Evolutionary conservation across 306 rosid genomes (phyloP).

Genomic region (Cicer arietinum): DNA sequence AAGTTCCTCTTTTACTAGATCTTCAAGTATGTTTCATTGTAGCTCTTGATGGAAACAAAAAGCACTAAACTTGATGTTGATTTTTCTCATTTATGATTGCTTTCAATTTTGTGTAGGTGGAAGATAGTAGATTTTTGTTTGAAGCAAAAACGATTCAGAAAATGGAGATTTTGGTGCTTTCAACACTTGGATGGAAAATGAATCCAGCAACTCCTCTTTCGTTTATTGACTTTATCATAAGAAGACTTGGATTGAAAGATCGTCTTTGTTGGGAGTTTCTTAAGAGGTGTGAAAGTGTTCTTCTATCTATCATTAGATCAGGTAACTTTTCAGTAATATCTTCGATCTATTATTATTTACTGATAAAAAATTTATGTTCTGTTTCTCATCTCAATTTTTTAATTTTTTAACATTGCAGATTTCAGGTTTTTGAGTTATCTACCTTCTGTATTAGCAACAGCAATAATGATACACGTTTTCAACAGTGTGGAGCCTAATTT

Average conservation of each 20-base stretch:
- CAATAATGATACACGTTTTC: slow-evolving; percentile 76
- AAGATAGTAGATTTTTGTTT: slow-evolving; percentile 62
- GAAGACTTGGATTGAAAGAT: slow-evolving; percentile 74
- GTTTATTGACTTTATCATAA: slow-evolving; percentile 67
- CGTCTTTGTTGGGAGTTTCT: slow-evolving; percentile 70
- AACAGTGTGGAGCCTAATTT: slow-evolving; percentile 66
- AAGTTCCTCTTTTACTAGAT: slow-evolving; percentile 78
- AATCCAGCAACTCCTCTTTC: slow-evolving; percentile 82
- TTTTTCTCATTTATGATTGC: not conserved
- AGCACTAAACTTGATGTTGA: not conserved
- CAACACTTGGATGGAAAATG: slow-evolving; percentile 92
- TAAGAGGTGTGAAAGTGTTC: slow-evolving; percentile 57
- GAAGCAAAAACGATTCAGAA: slow-evolving; percentile 78
- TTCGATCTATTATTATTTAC: not conserved
- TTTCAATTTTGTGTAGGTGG: slow-evolving; percentile 57
- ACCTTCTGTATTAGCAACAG: slow-evolving; percentile 81
- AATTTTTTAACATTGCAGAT: slow-evolving; percentile 55
- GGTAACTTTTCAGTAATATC: slow-evolving; percentile 48
- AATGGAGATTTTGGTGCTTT: slow-evolving; percentile 92
- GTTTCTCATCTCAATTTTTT: not conserved
- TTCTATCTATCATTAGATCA: slow-evolving; percentile 58
- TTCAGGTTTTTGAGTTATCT: slow-evolving; percentile 65
- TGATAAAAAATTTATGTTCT: not conserved
- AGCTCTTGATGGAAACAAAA: not conserved
- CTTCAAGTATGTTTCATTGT: slow-evolving; percentile 64